Conservation (phyloP, 192 early-diverging fungal genomes). For the Gorgonomyces haynaldii region DNA sequence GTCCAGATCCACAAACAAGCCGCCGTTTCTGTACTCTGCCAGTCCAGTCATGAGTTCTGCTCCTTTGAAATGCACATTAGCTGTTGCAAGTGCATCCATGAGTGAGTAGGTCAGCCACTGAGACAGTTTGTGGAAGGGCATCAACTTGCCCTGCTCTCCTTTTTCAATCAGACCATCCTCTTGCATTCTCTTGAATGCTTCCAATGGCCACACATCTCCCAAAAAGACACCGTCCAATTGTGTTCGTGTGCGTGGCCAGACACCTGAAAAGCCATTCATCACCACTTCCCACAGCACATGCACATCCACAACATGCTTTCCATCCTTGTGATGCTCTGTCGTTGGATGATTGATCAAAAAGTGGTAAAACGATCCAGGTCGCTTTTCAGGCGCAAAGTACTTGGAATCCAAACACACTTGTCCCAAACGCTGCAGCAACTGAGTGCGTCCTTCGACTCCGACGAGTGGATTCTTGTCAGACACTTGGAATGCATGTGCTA, state of each 20-base stretch:
- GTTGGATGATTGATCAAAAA: constrained; percentile 56
- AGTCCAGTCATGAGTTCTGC: constrained; percentile 70
- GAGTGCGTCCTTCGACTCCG: constrained; percentile 62
- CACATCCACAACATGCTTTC: constrained; percentile 42
- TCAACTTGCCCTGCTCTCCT: constrained; percentile 14
- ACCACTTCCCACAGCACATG: constrained; percentile 68
- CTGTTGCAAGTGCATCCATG: constrained; percentile 61
- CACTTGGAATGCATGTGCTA: constrained; percentile 68
- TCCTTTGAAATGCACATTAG: constrained; percentile 33
- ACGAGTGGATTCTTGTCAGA: constrained; percentile 63
- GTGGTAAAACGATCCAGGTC: constrained; percentile 80
- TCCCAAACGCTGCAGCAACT: constrained; percentile 57
- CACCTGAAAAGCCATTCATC: constrained; percentile 59
- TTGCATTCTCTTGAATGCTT: constrained; percentile 34
- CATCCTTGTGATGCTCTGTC: constrained; percentile 13
- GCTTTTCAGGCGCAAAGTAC: constrained; percentile 33
- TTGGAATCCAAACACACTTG: constrained; percentile 29
- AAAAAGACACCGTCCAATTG: constrained; percentile 60
- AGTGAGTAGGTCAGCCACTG: constrained; percentile 95
- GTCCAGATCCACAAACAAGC: constrained; percentile 52
- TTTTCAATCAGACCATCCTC: background rate
- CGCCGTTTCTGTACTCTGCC: constrained; percentile 43
- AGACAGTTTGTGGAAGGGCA: constrained; percentile 85
- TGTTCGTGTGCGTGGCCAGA: constrained; percentile 81
- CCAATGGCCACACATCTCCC: constrained; percentile 86